Evolutionary conservation across 148 eudicot genomes (phyloP), one percentile per base, ranked within the genome.

Genomic region (Hydrangea macrophylla): DNA sequence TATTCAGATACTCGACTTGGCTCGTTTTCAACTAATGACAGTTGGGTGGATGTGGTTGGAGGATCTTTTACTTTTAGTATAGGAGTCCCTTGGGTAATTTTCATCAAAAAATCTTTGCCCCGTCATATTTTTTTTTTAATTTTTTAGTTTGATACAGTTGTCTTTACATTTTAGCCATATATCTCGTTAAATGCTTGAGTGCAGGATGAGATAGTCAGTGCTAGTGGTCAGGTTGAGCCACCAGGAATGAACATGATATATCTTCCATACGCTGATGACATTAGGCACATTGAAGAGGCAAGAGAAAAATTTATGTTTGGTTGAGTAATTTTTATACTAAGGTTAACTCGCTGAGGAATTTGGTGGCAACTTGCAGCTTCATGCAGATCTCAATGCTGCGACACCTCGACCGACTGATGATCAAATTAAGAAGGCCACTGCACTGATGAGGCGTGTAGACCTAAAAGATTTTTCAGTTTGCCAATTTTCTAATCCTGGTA

Each of bases 221-320:
- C 82, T 27, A 67, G 95, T 64, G 92, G 97, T 78, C 97, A 86
- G 81, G 76, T 88, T 73, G 98, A 94, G 78, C 98, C 98, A 32
- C 92, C 98, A 56, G 98, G 98, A 73, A 78, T 94, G 97, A 90
- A 94, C 83, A 90, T 94, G 97, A 86, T 94, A 74, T 79, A 84
- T 72, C 92, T 94, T 70, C 98, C 97, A 48, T 94, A 94, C 81
- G 83, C 92, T 72, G 96, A 94, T 78, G 98, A 94, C 74, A 88
- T 94, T 73, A 81, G 97, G 71, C 85, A 80, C 45, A 55, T 86
- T 75, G 96, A 94, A 74, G 98, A 90, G 96, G 98, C 78, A 79
- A 44, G 79, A 31, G 10, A 55, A 8, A 18, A 65, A 40, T 39
- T 23, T 54, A 18, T 24, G 27, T 23, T 22, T 28, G 15, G 9